A percentile compares a stretch with the other conserved stretches of the same genome.
phyloP scores from a whole-genome alignment of 2,329 filamentous ascomycete genomes.

The Botrytis elliptica region DNA sequence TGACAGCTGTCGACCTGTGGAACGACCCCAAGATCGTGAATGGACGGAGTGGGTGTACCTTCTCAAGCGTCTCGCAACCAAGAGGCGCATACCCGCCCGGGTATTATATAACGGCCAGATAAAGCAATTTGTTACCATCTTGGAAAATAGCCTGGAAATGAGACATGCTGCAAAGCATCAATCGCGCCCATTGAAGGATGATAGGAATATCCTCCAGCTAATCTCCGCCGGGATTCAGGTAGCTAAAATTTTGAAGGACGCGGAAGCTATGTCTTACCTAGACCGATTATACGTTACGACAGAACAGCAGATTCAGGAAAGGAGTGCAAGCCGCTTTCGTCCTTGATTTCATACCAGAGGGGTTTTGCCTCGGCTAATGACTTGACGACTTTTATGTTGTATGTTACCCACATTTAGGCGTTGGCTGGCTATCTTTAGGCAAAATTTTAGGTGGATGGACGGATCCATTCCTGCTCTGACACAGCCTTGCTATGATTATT shows the following conservation, averaged over 20 bases:
- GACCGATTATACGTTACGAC: constrained; percentile 80
- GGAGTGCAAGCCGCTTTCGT: constrained; percentile 44
- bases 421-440: constrained; percentile 1
- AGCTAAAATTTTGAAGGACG: constrained; percentile 80
- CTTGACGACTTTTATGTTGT: constrained; percentile 31
- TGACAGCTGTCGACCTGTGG: constrained; percentile 71
- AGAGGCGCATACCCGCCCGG: constrained; percentile 78
- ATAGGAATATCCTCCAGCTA: constrained; percentile 82
- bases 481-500: neutral
- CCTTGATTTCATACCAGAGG: constrained; percentile 23
- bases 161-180: constrained; percentile 81
- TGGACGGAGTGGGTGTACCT: constrained; percentile 94
- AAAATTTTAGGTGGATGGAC: neutral
- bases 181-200: constrained; percentile 79
- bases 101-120: constrained; percentile 88
- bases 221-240: constrained; percentile 86
- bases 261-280: constrained; percentile 42
- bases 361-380: constrained; percentile 23
- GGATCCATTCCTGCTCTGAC: neutral
- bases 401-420: constrained; percentile 16
- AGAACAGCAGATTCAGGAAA: constrained; percentile 73
- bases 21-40: constrained; percentile 73
- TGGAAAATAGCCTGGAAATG: constrained; percentile 89
- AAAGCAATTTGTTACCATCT: constrained; percentile 83
- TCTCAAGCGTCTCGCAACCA: constrained; percentile 80